Conservation (phyloP, 768 basidiomycete species). For the Leccinum rimulosum region DNA sequence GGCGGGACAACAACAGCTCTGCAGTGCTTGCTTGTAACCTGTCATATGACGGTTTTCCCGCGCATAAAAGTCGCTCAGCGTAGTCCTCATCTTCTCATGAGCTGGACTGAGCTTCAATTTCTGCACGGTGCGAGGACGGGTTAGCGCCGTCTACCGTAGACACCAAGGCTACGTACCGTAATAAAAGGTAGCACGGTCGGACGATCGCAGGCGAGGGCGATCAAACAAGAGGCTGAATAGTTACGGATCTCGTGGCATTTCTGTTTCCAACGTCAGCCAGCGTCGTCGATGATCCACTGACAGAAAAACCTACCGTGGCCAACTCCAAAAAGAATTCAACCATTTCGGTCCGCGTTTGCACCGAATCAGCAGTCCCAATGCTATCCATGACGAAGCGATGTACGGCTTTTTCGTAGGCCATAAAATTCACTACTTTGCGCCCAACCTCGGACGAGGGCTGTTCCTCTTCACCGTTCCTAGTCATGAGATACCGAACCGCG, state of each 20-base stretch:
- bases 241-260: slow-evolving; percentile 45
- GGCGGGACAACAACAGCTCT: slow-evolving; percentile 28
- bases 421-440: slow-evolving; percentile 29
- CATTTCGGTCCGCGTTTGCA: slow-evolving; percentile 23
- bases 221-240: slow-evolving; percentile 41
- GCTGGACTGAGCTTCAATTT: slow-evolving; percentile 25
- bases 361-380: slow-evolving; percentile 25
- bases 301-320: slow-evolving; percentile 35
- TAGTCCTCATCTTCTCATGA: slow-evolving; percentile 20
- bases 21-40: slow-evolving; percentile 31
- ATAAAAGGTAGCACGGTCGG: slow-evolving; percentile 36
- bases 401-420: slow-evolving; percentile 36
- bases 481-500: slow-evolving; percentile 40
- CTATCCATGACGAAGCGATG: slow-evolving; percentile 42
- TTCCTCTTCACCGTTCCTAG: slow-evolving; percentile 26
- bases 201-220: slow-evolving; percentile 42
- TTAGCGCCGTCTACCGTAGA: not conserved
- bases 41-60: slow-evolving; percentile 26
- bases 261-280: slow-evolving; percentile 28
- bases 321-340: slow-evolving; percentile 46
- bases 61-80: slow-evolving; percentile 24
- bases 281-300: not conserved
- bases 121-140: slow-evolving; percentile 3
- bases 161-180: slow-evolving; percentile 11
- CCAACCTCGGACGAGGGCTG: slow-evolving; percentile 29